Percentiles rank a stretch among this genome's conserved stretches.
These are phyloP conservation scores for Aquilaria malaccensis DNA, from an alignment of 345 rosid genomes.

Conservation along the genomic window DNA sequence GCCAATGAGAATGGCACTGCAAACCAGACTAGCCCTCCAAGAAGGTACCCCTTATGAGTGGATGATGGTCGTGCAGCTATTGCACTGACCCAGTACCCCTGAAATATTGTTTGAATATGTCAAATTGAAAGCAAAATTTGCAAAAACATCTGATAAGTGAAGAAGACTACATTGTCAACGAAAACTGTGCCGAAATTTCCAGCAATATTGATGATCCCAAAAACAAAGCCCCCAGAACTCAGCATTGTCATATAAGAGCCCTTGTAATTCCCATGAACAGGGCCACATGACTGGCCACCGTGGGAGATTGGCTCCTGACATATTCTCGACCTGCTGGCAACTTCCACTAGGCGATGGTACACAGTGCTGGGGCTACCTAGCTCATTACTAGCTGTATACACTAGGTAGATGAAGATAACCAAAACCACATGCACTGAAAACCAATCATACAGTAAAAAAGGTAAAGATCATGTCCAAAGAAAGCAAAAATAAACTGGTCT, in stretches of 20 bases:
- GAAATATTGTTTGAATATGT: not conserved
- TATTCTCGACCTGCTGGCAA: slow-evolving; percentile 54
- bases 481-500: not conserved
- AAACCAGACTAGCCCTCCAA: slow-evolving; percentile 94
- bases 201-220: slow-evolving; percentile 81
- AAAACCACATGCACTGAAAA: slow-evolving; percentile 73
- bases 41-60: slow-evolving; percentile 82
- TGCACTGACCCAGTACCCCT: slow-evolving; percentile 99
- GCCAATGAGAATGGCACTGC: slow-evolving; percentile 94
- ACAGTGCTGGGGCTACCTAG: slow-evolving; percentile 75
- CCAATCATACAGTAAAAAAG: slow-evolving; percentile 1
- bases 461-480: too few species aligned
- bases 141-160: not conserved
- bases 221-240: slow-evolving; percentile 90
- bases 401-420: slow-evolving; percentile 76
- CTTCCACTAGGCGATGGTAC: slow-evolving; percentile 42
- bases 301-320: slow-evolving; percentile 74
- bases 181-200: slow-evolving; percentile 94
- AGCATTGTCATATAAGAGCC: slow-evolving; percentile 84
- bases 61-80: slow-evolving; percentile 95
- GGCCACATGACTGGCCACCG: slow-evolving; percentile 72
- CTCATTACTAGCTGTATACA: slow-evolving; percentile 66
- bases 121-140: not conserved
- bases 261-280: slow-evolving; percentile 59
- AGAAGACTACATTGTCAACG: slow-evolving; percentile 72